Evolutionary conservation across 2,329 filamentous ascomycete species (phyloP), one percentile per base, ranked within the genome.

Genomic region (Verticillium nonalfalfae): DNA sequence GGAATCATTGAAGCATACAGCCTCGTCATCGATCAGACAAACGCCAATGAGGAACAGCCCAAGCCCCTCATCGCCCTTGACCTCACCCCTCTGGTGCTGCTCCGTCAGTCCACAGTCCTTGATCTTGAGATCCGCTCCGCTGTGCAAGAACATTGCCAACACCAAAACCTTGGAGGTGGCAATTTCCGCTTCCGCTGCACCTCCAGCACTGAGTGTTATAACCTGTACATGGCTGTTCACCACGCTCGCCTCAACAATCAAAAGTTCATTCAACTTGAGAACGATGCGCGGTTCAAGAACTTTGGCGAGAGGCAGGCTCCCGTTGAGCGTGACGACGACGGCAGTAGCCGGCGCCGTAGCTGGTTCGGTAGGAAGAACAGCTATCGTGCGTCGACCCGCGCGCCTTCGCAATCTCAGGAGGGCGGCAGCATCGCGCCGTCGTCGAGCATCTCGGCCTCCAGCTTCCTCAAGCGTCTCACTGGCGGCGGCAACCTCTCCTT

Each of bases 81-180:
- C 70, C 85, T 99, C 52, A 98, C 94, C 0, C 95, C 95, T 0
- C 80, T 97, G 40, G 94, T 98, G 7, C 90, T 93, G 67, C 87
- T 98, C 64, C 87, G 94, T 65, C 90, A 94, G 69, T 95, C 93
- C 68, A 99, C 93, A 26, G 91, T 90, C 3, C 85, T 99, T 36
- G 95, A 99, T 72, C 91, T 99, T 60, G 95, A 96, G 66, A 91
- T 99, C 66, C 90, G 93, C 58, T 97, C 94, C 7, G 91, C 91
- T 1, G 90, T 93, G 33, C 90, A 90, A 54, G 74, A 81, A 26
- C 81, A 90, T 64, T 93, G 90, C 5, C 85, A 86, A 68, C 83
- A 97, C 61, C 84, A 81, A 62, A 83, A 78, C 77, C 83, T 88
- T 58, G 88, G 87, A 14, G 82, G 82, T 36, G 81, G 78, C 68